Base-by-base conservation (phyloP, 371 early-diverging fungal genomes). In the Mucor piriformis region DNA sequence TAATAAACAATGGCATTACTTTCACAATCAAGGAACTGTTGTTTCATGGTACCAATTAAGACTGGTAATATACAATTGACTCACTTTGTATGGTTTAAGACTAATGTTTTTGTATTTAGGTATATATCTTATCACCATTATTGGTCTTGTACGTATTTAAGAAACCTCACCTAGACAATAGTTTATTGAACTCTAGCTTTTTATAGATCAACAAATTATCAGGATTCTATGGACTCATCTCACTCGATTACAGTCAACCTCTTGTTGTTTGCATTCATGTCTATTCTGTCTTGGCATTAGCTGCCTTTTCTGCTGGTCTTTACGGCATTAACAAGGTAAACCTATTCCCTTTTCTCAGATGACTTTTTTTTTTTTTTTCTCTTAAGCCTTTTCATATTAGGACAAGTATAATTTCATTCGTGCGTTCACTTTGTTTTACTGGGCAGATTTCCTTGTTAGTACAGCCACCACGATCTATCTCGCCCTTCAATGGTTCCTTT, bases 401-500 rank as follows among this genome's bases (percentile, higher is more conserved):
- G 52, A 51, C 27, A 63, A 57, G 18, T 63, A 46, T 40, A 52
- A 0, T 20, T 52, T 51, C 12, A 47, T 81, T 15, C 72, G 73
- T 32, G 71, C 69, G 67, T 77, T 70, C 33, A 61, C 69, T 0
- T 50, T 72, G 2, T 77, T 76, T 42, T 81, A 76, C 48, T 81
- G 81, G 81, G 18, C 70, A 7, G 81, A 81, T 46, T 70, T 72
- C 10, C 2, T 70, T 11, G 29, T 77, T 15, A 71, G 72, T 34
- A 58, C 67, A 6, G 54, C 61, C 15, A 67, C 71, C 1, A 76
- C 78, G 2, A 51, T 72, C 7, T 38, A 65, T 29, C 69, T 77
- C 54, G 70, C 74, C 1, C 42, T 76, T 3, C 64, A 66, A 37
- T 81, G 81, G 81, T 81, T 72, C 40, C 62, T 72, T 13, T 77